Base-by-base conservation (phyloP, 2,329 filamentous ascomycete genomes). In the Nectriaceae sp. region DNA sequence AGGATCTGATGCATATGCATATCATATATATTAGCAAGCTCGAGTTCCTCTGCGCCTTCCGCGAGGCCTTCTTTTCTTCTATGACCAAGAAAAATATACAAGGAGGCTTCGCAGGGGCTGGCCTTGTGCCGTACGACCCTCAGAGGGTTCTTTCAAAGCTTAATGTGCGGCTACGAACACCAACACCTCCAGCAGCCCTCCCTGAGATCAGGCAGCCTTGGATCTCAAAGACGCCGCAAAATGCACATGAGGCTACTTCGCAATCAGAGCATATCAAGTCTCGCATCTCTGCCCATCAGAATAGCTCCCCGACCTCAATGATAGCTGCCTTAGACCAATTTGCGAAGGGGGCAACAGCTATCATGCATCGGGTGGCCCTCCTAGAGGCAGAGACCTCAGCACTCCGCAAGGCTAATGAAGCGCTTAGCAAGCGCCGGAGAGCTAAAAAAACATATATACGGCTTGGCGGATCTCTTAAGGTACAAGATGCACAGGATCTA, bases 51-150 rank as follows among this genome's bases (percentile, higher is more conserved):
- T 37, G 19, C 4, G 16, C 31, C 1, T 49, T 49, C 42, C 39
- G 13, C 3, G 18, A 15, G 10, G 42, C 38, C 22, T 43, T 42
- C 21, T 11, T 37, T 19, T 10, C 20, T 10, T 13, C 36, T 40
- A 51, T 51, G 18, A 47, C 24, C n/a, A n/a, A n/a, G n/a, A n/a
- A n/a, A n/a, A n/a, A n/a, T n/a, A n/a, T n/a, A n/a, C n/a, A n/a
- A n/a, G n/a, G 35, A 47, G 22, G 44, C 39, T 47, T 47, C 42
- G 18, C 15, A 40, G 44, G 44, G 15, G 40, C 44, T 40, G 44
- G 44, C 15, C 44, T 51, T 51, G 24, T 41, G 13, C 44, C 40
- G 4, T 26, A 36, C 24, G 22, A 44, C 36, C 49, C 49, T 22
- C n/a, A 46, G n/a, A n/a, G n/a, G n/a, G n/a, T n/a, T n/a, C n/a